Evolutionary conservation across 495 filamentous ascomycete genomes (phyloP).

Genomic region (Penicillium alfredii): DNA sequence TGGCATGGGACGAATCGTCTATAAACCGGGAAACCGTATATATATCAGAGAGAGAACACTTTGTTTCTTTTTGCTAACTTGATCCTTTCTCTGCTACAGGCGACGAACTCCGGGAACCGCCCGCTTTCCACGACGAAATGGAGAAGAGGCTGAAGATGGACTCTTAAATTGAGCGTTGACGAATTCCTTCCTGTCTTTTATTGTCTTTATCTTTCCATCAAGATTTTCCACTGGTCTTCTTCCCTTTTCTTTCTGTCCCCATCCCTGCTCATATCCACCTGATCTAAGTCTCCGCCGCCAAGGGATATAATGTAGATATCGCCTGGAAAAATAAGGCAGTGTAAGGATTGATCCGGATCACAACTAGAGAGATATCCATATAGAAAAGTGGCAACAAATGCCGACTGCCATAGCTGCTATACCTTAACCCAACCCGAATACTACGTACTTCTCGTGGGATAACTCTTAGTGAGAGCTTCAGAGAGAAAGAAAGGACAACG

Average conservation of each 20-base stretch:
- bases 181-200: slow-evolving; percentile 11
- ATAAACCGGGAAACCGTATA: no score
- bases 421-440: no score
- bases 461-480: no score
- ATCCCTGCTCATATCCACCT: slow-evolving; percentile 2
- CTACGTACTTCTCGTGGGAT: no score
- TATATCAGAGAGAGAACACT: no score
- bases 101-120: slow-evolving; percentile 53
- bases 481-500: slow-evolving; percentile 9
- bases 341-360: no score
- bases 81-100: slow-evolving; percentile 37
- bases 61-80: slow-evolving; percentile 2
- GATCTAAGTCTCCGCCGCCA: no score
- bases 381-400: no score
- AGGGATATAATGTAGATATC: background rate
- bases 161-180: slow-evolving; percentile 37
- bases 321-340: no score
- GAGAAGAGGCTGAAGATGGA: slow-evolving; percentile 79
- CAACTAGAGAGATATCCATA: no score
- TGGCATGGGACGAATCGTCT: no score
- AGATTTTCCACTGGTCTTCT: slow-evolving; percentile 22
- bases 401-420: no score
- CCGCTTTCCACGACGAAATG: slow-evolving; percentile 85
- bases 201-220: slow-evolving; percentile 10
- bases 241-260: slow-evolving; percentile 9